Base-by-base conservation (phyloP, 331 rosid genomes). In the Phaseolus coccineus region DNA sequence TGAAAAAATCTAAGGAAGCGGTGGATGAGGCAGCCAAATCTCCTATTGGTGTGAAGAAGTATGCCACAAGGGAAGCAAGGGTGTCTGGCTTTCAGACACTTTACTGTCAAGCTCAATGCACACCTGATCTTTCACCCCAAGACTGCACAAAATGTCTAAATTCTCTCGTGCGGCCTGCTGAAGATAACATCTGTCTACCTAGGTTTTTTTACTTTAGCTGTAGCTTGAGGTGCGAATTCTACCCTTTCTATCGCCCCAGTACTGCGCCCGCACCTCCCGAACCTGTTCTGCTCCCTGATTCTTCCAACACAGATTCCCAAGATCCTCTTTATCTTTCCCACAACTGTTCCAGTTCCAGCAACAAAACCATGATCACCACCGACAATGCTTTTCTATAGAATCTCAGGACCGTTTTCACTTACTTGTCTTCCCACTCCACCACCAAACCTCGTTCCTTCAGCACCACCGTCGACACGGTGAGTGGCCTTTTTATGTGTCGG, bases 401-500 rank as follows among this genome's bases (percentile, higher is more conserved):
- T 57, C 82, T 66, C 62, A 48, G 56, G 2, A 48, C 24, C 59
- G 83, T 88, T 51, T 64, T 88, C 53, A 47, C 72, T 52, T 76
- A 70, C 5, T 51, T 87, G 39, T 83, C 85, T 19, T 69, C 85
- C 24, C 46, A 44, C 24, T 4, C 5, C 13, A 3, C 28, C 61
- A 55, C 30, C 12, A 22, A 55, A 0, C 0, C 28, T 5, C 30
- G 61, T 2, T 55, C 22, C 61, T 55, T 22, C 13, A 55, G 22
- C 5, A 55, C 61, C 30, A 55, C 30, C 0, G 28, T 55, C 1
- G 28, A 72, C 24, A 33, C 66, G 0, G 74, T 69, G 27, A 63
- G 76, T 40, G 91, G 90, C 22, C 83, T 81, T 55, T 83, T 86
- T 79, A 86, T 85, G 77, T 90, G 96, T 28, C 91, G 91, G 4